These are phyloP conservation scores for Iris macrosiphon DNA, from an alignment of 106 monocot genomes.

Conservation along the genomic window DNA sequence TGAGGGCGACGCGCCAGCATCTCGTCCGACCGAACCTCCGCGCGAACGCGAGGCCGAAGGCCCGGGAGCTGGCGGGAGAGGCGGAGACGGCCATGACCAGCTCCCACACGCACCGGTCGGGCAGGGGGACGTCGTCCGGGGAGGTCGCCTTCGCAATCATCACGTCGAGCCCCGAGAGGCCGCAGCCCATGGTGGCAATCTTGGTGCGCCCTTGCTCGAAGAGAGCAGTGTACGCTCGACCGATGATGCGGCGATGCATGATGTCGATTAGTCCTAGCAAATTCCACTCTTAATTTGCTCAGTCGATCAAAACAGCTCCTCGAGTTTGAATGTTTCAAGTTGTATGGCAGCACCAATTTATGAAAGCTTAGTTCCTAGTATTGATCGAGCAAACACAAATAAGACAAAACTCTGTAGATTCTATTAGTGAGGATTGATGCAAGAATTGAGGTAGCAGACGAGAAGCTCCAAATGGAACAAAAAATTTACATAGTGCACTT, in stretches of 20 bases:
- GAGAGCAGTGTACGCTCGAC: slow-evolving; percentile 1
- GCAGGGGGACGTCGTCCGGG: background rate
- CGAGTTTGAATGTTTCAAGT: too few species aligned
- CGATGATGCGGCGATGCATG: background rate
- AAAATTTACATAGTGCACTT: too few species aligned
- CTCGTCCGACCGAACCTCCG: slow-evolving; percentile 13
- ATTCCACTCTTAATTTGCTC: too few species aligned
- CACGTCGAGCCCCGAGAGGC: slow-evolving; percentile 4
- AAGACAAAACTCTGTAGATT: too few species aligned
- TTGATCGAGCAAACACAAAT: too few species aligned
- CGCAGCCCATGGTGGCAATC: slow-evolving; percentile 1
- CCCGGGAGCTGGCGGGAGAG: slow-evolving; percentile 2
- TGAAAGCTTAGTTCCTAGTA: too few species aligned
- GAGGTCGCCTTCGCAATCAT: slow-evolving; percentile 14
- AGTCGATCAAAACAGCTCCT: too few species aligned
- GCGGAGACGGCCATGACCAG: slow-evolving; percentile 5
- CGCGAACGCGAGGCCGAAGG: slow-evolving; percentile 11
- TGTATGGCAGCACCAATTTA: too few species aligned
- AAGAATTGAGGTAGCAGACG: too few species aligned
- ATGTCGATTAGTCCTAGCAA: too few species aligned
- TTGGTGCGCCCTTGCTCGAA: background rate
- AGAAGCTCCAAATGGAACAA: too few species aligned
- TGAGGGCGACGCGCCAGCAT: slow-evolving; percentile 13
- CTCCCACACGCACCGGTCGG: slow-evolving; percentile 1
- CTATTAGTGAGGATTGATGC: too few species aligned